phyloP scores from a whole-genome alignment of 441 rosid genomes.

The Croton setiger region DNA sequence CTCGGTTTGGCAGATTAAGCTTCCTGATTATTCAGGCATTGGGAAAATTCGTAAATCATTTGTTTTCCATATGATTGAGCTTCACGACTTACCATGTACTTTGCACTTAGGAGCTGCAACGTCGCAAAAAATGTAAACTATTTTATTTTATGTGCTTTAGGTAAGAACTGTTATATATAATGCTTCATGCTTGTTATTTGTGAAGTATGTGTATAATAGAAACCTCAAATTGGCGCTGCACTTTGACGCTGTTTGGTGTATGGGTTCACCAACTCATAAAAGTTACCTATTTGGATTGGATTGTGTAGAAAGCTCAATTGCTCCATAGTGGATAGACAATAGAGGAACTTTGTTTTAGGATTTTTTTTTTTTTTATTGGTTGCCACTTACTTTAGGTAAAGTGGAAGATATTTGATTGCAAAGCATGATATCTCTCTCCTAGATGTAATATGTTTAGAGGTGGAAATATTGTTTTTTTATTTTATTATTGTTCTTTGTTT shows the following conservation, averaged over 20 bases:
- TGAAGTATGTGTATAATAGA: neutral
- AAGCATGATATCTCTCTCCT: no score
- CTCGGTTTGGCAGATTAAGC: neutral
- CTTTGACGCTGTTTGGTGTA: neutral
- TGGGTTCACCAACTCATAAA: neutral
- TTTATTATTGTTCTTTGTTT: slow-evolving; percentile 2
- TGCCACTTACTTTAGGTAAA: neutral
- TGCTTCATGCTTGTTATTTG: neutral
- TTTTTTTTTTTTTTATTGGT: slow-evolving; percentile 7
- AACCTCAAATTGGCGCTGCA: neutral
- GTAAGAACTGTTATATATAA: neutral
- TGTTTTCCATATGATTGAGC: slow-evolving; percentile 6
- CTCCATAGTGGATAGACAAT: neutral
- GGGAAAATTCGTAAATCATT: neutral
- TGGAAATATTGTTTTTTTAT: neutral
- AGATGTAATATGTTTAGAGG: neutral
- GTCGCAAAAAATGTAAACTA: neutral
- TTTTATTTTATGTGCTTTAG: neutral
- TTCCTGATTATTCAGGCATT: neutral
- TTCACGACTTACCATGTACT: neutral
- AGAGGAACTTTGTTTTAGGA: neutral
- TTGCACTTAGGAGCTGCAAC: slow-evolving; percentile 1
- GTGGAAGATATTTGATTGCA: no score
- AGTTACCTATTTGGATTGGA: neutral
- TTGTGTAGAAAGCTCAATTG: neutral